Evolutionary conservation across 2,329 filamentous ascomycete genomes (phyloP), one percentile per base, ranked within the genome.

Genomic region (Stagonosporopsis cucurbitacearum): DNA sequence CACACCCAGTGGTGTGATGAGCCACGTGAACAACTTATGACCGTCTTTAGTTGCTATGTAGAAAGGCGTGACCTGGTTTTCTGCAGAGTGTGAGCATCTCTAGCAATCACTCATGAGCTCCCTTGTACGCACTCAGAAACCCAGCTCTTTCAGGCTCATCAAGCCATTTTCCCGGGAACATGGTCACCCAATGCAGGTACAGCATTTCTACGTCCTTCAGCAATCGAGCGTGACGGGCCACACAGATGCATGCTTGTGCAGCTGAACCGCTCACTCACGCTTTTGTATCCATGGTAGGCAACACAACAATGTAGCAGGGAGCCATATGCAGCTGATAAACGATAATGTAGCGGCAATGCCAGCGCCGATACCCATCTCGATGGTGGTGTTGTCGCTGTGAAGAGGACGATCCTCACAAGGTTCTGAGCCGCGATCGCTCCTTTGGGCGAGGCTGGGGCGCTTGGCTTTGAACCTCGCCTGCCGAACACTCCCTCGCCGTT

Each of bases 21-120:
- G 92, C 94, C 94, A 98, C n/a, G 90, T 89, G 71, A 95, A 96
- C 7, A 97, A 78, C 1, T 80, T 86, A 73, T 93, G 87, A 37
- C 87, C 86, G 71, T 96, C 93, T 2, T 86, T 81, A 0, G 92
- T 95, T 1, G 76, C 77, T 43, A 97, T 77, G 20, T 84, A 86
- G 74, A 97, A 96, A 0, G 94, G 90, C 2, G 90, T 91, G 9
- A 96, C 89, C 78, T 98, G 93, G 64, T 92, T 92, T 67, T 86
- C 90, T 93, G 64, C 28, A 26, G 30, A 26, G 22, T 7, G 53
- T 73, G 58, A 73, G 60, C 33, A 48, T 35, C n/a, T 19, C n/a
- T 17, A 12, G 20, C 19, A 0, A 35, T 33, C 15, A n/a, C 22
- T 15, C 3, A 7, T 41, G 3, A 9, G 26, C 15, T 6, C 12